These are phyloP conservation scores for Crithidia brevicula DNA, from an alignment of 208 protist species.

Conservation along the genomic window DNA sequence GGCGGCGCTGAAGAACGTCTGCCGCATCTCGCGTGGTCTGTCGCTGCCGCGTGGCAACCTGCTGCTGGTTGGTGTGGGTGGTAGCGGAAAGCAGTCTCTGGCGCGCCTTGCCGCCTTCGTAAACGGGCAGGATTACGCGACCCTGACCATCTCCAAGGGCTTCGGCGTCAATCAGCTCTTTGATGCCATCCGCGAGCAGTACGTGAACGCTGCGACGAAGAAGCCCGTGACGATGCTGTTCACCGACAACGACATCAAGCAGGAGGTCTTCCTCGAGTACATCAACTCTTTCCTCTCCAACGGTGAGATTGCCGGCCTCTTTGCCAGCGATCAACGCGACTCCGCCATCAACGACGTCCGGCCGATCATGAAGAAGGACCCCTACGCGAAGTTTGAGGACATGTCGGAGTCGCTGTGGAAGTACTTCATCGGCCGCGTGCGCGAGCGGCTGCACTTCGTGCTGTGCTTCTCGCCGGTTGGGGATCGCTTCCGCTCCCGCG, in stretches of 20 bases:
- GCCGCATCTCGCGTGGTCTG: conserved; percentile 93
- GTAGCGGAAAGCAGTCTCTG: conserved; percentile 94
- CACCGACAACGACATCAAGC: conserved; percentile 98
- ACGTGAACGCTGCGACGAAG: conserved; percentile 85
- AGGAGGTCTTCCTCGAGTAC: conserved; percentile 98
- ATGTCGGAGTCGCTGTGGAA: conserved; percentile 96
- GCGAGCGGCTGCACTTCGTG: conserved; percentile 97
- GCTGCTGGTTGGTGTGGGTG: conserved; percentile 94
- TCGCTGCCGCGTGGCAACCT: conserved; percentile 93
- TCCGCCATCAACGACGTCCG: conserved; percentile 96
- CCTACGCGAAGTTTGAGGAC: conserved; percentile 94
- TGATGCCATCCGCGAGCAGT: conserved; percentile 94
- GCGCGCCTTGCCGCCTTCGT: conserved; percentile 91
- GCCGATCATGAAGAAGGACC: conserved; percentile 95
- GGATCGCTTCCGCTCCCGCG: conserved; percentile 96
- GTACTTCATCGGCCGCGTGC: conserved; percentile 97
- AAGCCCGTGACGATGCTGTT: conserved; percentile 96
- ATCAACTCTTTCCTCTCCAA: conserved; percentile 97
- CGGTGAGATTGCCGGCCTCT: conserved; percentile 97
- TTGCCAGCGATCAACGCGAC: conserved; percentile 97
- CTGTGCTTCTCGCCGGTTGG: conserved; percentile 98
- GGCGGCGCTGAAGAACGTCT: conserved; percentile 95
- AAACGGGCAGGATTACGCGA: conserved; percentile 88
- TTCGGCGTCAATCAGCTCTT: conserved; percentile 95
- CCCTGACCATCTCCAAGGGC: conserved; percentile 93